Percentiles rank a stretch among this genome's conserved stretches.
phyloP scores from a whole-genome alignment of 352 stramenopile species.

The Saprolegnia parasitica region DNA sequence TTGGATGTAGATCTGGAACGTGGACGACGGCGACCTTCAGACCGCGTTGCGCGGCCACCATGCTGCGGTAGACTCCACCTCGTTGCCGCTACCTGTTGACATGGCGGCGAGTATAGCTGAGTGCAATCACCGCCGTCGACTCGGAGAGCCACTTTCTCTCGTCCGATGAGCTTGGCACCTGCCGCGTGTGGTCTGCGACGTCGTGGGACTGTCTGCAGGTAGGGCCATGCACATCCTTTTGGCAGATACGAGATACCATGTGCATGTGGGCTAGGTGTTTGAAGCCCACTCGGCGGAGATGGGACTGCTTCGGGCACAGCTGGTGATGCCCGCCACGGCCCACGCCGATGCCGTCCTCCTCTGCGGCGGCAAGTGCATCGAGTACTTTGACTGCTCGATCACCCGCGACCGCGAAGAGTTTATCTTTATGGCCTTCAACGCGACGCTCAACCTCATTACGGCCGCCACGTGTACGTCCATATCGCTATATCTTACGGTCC shows the following conservation, averaged over 20 bases:
- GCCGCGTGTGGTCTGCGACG: conserved; percentile 40
- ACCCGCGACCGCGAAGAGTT: conserved; percentile 59
- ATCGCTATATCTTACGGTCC: not conserved
- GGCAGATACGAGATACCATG: not conserved
- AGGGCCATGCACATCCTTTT: not conserved
- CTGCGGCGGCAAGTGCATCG: conserved; percentile 33
- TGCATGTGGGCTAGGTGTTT: conserved; percentile 13
- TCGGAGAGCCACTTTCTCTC: conserved; percentile 55
- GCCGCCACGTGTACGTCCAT: conserved; percentile 47
- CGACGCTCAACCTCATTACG: conserved; percentile 49
- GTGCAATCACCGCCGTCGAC: conserved; percentile 47
- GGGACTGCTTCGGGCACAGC: not conserved
- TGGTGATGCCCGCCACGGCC: conserved; percentile 36
- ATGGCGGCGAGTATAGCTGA: conserved; percentile 40
- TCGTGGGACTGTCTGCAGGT: conserved; percentile 24
- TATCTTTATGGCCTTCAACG: conserved; percentile 54
- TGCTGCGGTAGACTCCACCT: conserved; percentile 30
- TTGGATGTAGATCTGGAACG: conserved; percentile 24
- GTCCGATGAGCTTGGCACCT: conserved; percentile 46
- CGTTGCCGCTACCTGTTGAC: conserved; percentile 33
- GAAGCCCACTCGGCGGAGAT: conserved; percentile 9
- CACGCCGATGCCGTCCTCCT: conserved; percentile 54
- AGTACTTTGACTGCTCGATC: conserved; percentile 60
- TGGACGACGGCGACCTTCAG: conserved; percentile 4
- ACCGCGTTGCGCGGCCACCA: conserved; percentile 27